Conservation (phyloP, 306 rosid species). For the Betula pendula region DNA sequence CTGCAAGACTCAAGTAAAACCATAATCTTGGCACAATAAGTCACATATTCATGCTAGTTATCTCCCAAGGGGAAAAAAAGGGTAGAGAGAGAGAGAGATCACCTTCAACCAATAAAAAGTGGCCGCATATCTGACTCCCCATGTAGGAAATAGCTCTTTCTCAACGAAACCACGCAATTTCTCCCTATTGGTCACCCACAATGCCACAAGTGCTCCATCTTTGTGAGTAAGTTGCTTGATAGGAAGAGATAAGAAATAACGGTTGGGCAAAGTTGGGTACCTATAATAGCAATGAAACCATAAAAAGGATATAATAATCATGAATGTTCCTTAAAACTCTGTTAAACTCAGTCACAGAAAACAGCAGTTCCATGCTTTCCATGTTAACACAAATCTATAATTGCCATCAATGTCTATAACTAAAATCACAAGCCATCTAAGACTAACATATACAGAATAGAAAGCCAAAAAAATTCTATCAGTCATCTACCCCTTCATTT, state of each 20-base stretch:
- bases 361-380: background rate
- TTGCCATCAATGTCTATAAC: background rate
- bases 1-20: slow-evolving; percentile 41
- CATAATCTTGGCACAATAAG: slow-evolving; percentile 27
- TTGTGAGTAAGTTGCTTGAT: slow-evolving; percentile 72
- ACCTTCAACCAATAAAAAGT: slow-evolving; percentile 92
- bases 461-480: background rate
- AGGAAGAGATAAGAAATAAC: slow-evolving; percentile 73
- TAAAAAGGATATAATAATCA: background rate
- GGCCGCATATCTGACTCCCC: slow-evolving; percentile 78
- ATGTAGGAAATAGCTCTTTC: slow-evolving; percentile 77
- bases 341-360: background rate
- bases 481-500: background rate
- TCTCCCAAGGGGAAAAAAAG: slow-evolving; percentile 17
- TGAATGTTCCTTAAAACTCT: background rate
- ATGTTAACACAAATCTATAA: background rate
- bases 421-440: background rate
- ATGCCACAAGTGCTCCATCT: slow-evolving; percentile 78
- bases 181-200: slow-evolving; percentile 97
- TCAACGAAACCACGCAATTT: slow-evolving; percentile 78
- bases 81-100: slow-evolving; percentile 16
- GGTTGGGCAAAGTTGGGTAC: slow-evolving; percentile 86
- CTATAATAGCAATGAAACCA: slow-evolving; percentile 40
- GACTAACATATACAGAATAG: background rate
- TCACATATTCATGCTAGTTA: slow-evolving; percentile 1